phyloP scores from a whole-genome alignment of 495 filamentous ascomycete genomes.

The Aspergillus sclerotiicarbonarius region DNA sequence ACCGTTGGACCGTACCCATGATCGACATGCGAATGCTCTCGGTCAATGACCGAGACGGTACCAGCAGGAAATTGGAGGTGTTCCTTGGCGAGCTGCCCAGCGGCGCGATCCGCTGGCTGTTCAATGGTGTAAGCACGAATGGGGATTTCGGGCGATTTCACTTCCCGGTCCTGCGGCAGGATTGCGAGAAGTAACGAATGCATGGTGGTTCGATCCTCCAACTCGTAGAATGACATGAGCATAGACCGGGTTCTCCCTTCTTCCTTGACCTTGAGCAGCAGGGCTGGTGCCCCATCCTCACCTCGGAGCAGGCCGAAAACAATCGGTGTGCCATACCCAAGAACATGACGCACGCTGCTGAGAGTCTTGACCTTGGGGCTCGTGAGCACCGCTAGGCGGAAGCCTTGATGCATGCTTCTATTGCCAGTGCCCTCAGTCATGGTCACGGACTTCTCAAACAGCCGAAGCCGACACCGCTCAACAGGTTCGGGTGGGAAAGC shows the following conservation, averaged over 20 bases:
- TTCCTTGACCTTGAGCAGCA: slow-evolving; percentile 68
- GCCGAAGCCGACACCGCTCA: slow-evolving; percentile 60
- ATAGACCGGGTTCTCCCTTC: slow-evolving; percentile 63
- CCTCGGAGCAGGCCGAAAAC: slow-evolving; percentile 71
- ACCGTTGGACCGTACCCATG: slow-evolving; percentile 55
- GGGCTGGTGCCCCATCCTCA: slow-evolving; percentile 61
- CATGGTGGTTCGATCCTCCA: slow-evolving; percentile 61
- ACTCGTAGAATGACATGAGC: slow-evolving; percentile 70
- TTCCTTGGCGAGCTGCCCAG: slow-evolving; percentile 28
- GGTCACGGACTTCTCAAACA: slow-evolving; percentile 67
- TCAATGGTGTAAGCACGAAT: slow-evolving; percentile 63
- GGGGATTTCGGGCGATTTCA: slow-evolving; percentile 59
- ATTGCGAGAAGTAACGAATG: slow-evolving; percentile 70
- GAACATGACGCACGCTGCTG: slow-evolving; percentile 65
- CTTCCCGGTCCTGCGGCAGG: slow-evolving; percentile 56
- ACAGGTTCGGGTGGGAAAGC: slow-evolving; percentile 73
- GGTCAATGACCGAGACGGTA: slow-evolving; percentile 53
- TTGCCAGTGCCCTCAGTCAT: slow-evolving; percentile 65
- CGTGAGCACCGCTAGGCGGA: slow-evolving; percentile 71
- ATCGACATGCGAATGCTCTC: slow-evolving; percentile 39
- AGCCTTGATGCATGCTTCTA: slow-evolving; percentile 69
- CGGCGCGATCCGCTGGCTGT: slow-evolving; percentile 39
- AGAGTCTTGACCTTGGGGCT: slow-evolving; percentile 71
- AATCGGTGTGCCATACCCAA: slow-evolving; percentile 59
- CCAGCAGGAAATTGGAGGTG: slow-evolving; percentile 43